These are phyloP conservation scores for Zygosaccharomyces kombuchaensis DNA, from an alignment of 805 yeast species.

Conservation along the genomic window DNA sequence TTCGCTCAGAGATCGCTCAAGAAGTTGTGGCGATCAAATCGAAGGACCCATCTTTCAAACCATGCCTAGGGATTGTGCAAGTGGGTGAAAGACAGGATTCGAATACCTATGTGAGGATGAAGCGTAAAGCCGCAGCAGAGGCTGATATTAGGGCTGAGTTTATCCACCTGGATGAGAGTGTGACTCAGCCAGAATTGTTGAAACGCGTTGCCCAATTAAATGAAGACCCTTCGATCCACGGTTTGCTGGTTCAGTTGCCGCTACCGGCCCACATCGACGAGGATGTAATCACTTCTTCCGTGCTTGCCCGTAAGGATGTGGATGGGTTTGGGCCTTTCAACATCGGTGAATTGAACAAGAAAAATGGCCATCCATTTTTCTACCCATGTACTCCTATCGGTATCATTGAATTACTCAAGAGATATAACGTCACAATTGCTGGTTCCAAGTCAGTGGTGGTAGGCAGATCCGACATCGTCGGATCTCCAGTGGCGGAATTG, in stretches of 20 bases:
- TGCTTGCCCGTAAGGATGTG: constrained; percentile 80
- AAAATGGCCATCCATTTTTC: constrained; percentile 77
- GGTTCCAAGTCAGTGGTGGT: constrained; percentile 88
- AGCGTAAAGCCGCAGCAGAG: constrained; percentile 81
- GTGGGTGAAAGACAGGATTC: constrained; percentile 91
- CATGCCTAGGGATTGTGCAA: constrained; percentile 78
- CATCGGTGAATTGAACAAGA: constrained; percentile 84
- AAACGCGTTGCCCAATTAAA: constrained; percentile 60
- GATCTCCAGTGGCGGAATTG: constrained; percentile 85
- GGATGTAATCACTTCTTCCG: constrained; percentile 72
- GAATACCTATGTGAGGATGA: constrained; percentile 85
- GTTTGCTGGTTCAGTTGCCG: constrained; percentile 86
- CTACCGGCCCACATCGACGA: constrained; percentile 79
- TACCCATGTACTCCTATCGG: constrained; percentile 97
- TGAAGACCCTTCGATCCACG: constrained; percentile 73
- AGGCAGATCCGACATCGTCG: constrained; percentile 95
- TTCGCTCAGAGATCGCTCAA: constrained; percentile 48
- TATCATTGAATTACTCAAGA: constrained; percentile 70
- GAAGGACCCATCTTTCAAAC: constrained; percentile 52
- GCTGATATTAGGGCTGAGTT: constrained; percentile 70
- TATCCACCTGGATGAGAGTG: constrained; percentile 57
- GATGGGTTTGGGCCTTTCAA: constrained; percentile 91
- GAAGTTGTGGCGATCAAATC: constrained; percentile 46
- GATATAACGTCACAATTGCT: constrained; percentile 59
- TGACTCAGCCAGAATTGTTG: constrained; percentile 57